phyloP scores from a whole-genome alignment of 2,329 filamentous ascomycete species.

The Aspergillus pseudonomiae region DNA sequence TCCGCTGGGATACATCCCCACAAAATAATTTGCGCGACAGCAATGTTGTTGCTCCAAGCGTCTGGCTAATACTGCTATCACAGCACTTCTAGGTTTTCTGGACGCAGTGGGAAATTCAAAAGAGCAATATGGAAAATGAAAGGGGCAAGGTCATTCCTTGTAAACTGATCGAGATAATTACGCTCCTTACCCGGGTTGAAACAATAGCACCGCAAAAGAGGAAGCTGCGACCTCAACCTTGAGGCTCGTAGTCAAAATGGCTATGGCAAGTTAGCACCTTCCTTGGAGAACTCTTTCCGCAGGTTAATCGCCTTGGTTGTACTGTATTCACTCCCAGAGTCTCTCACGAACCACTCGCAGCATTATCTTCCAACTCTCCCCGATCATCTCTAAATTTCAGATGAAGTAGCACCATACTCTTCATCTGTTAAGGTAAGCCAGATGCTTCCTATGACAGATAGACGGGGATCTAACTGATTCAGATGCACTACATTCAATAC shows the following conservation, averaged over 20 bases:
- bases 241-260: background rate
- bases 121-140: no score
- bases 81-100: no score
- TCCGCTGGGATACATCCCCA: no score
- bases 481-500: constrained; percentile 26
- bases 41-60: no score
- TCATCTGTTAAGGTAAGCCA: background rate
- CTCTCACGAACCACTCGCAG: background rate
- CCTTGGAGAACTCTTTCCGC: background rate
- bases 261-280: background rate
- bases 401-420: background rate
- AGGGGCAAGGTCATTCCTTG: no score
- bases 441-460: background rate
- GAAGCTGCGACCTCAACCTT: background rate
- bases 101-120: no score
- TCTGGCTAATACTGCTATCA: no score
- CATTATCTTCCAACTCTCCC: background rate
- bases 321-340: background rate
- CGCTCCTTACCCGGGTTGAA: no score
- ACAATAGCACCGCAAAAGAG: background rate
- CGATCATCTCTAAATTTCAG: background rate
- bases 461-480: background rate
- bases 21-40: no score
- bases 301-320: background rate
- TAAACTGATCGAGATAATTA: no score